Evolutionary conservation across 2,329 filamentous ascomycete genomes (phyloP), one percentile per base, ranked within the genome.

Genomic region (Verticillium tricorpus): DNA sequence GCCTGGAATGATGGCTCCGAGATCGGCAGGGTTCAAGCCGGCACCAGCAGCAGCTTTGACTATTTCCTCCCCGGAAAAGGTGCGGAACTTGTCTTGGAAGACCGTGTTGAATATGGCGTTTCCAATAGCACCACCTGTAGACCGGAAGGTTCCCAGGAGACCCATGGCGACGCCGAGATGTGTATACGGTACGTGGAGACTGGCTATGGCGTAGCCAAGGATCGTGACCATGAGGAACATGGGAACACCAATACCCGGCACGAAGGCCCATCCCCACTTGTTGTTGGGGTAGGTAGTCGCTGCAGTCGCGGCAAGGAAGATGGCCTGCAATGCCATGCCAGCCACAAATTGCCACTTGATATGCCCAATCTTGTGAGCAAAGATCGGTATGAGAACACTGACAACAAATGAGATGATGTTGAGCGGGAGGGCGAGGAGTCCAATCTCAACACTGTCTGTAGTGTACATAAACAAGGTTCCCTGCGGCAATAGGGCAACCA

Each of bases 51-150:
- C 74, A 0, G 71, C 70, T 5, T 52, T 57, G 7, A 67, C 66
- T 39, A 77, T 68, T 7, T 69, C 67, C 5, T 64, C 59, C 2
- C 63, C 69, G n/a, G 66, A 68, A 37, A 65, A 73, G 56, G 71
- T 61, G 0, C 54, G 56, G 56, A 65, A 65, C 9, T 59, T 64
- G 22, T 65, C 60, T n/a, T 65, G 63, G 58, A 65, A 65, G 59
- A 75, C 71, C 8, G 71, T 71, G 17, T 68, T 68, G 67, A 74
- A 75, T 59, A 76, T 68, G 28, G 74, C 72, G 40, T 71, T 74
- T 22, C 72, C 73, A 17, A 76, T 69, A 9, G 71, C 70, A 17
- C 71, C 72, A 28, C 73, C 73, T 11, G 63, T 68, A 19, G 67
- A 70, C 37, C 72, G 67, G 64, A 72, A 73, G 0, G 71, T 72